Evolutionary conservation across 257 asterid genomes (phyloP).

Genomic region (Ophiorrhiza pumila): DNA sequence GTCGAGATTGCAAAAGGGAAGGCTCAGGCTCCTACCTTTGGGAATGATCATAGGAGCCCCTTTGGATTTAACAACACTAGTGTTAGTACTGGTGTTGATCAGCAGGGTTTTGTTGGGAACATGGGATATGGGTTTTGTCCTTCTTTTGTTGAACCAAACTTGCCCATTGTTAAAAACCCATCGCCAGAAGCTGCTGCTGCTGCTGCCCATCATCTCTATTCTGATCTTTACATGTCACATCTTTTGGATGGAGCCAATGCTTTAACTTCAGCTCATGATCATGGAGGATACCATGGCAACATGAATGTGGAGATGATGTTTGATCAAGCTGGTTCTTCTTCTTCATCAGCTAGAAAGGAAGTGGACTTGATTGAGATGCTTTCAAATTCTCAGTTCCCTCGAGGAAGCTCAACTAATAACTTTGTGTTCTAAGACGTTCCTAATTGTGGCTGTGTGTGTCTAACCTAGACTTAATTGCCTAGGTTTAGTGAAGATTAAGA

Average conservation of each 20-base stretch:
- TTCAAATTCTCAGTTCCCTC: constrained; percentile 26
- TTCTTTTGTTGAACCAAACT: not conserved
- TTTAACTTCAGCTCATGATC: not conserved
- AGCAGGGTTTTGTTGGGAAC: not conserved
- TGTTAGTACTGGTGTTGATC: not conserved
- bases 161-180: not conserved
- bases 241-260: constrained; percentile 21
- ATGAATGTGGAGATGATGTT: no score
- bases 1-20: not conserved
- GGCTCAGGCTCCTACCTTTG: not conserved
- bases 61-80: not conserved
- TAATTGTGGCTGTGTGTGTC: no score
- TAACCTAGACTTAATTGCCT: no score
- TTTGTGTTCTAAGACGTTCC: constrained; percentile 1
- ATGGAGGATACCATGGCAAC: no score
- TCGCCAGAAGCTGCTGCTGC: not conserved
- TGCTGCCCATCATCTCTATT: constrained; percentile 2
- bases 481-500: not conserved
- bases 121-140: not conserved
- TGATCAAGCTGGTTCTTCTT: constrained; percentile 15
- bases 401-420: constrained; percentile 5
- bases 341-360: constrained; percentile 18
- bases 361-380: constrained; percentile 33
- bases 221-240: constrained; percentile 27
- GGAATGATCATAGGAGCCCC: not conserved